phyloP scores from a whole-genome alignment of 75 land plant genomes.

The Cryptomeria japonica region DNA sequence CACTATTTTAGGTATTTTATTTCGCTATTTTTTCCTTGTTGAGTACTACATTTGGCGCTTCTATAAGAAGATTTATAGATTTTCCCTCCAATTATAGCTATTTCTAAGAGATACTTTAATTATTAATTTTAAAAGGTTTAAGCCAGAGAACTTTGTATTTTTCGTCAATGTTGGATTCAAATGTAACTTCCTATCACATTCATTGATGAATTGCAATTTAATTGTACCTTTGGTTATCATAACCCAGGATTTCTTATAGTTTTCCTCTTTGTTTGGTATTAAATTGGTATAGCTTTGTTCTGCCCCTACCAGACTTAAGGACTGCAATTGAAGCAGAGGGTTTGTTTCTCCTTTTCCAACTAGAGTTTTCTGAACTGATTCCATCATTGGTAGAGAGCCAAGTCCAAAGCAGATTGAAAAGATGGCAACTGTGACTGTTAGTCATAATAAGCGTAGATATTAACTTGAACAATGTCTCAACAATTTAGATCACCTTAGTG shows the following conservation, averaged over 20 bases:
- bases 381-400: too few relatives aligned
- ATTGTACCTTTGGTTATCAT: neutral
- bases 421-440: too few relatives aligned
- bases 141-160: neutral
- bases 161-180: neutral
- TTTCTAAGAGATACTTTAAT: neutral
- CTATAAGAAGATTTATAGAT: neutral
- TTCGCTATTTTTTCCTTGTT: neutral
- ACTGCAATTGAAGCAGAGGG: too few relatives aligned
- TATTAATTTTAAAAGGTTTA: neutral
- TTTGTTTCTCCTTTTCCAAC: too few relatives aligned
- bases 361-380: too few relatives aligned
- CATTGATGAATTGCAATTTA: neutral
- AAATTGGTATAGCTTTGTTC: neutral
- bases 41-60: neutral
- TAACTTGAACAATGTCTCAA: too few relatives aligned
- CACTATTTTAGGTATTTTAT: too few relatives aligned
- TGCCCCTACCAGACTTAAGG: neutral
- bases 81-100: neutral
- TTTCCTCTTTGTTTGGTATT: neutral
- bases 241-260: neutral
- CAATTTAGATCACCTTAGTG: too few relatives aligned
- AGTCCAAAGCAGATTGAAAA: too few relatives aligned
- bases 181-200: neutral
- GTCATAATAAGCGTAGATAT: too few relatives aligned